phyloP scores from a whole-genome alignment of 495 filamentous ascomycete genomes.

The Haplographium delicatum region DNA sequence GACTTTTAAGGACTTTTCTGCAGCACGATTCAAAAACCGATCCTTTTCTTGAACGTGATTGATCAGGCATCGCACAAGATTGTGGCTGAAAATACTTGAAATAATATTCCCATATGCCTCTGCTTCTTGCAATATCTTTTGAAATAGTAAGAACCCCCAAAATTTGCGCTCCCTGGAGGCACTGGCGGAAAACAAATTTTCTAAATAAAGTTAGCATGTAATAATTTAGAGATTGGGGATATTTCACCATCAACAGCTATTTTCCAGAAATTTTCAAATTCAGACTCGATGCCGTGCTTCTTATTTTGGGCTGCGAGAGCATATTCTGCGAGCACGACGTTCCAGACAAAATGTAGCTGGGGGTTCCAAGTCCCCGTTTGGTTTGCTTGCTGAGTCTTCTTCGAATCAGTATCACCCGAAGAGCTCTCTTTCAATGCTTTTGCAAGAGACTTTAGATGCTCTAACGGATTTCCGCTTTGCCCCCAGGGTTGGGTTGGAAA shows the following conservation, averaged over 20 bases:
- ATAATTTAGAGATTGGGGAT: constrained; percentile 28
- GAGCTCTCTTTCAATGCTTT: constrained; percentile 77
- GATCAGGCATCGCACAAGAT: constrained; percentile 74
- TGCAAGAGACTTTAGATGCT: constrained; percentile 58
- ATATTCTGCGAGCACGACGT: constrained; percentile 57
- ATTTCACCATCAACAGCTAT: constrained; percentile 62
- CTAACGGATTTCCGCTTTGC: constrained; percentile 60
- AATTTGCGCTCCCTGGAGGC: constrained; percentile 85
- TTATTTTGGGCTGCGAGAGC: constrained; percentile 30
- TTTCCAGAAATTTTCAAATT: constrained; percentile 82
- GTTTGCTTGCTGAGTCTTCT: constrained; percentile 39
- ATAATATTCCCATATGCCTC: constrained; percentile 36
- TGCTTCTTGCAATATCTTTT: constrained; percentile 56
- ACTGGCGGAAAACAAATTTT: constrained; percentile 71
- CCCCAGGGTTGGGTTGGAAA: constrained; percentile 71
- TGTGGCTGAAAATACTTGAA: constrained; percentile 64
- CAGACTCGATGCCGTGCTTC: constrained; percentile 33
- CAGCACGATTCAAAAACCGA: constrained; percentile 77
- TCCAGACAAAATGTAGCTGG: constrained; percentile 85
- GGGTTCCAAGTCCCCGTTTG: constrained; percentile 66
- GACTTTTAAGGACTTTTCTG: constrained; percentile 63
- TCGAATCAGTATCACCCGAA: constrained; percentile 35
- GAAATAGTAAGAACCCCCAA: constrained; percentile 82
- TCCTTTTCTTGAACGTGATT: constrained; percentile 83
- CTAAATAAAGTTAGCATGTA: constrained; percentile 9